Evolutionary conservation across 2,329 filamentous ascomycete genomes (phyloP), one percentile per base, ranked within the genome.

Genomic region (Boeremia exigua): DNA sequence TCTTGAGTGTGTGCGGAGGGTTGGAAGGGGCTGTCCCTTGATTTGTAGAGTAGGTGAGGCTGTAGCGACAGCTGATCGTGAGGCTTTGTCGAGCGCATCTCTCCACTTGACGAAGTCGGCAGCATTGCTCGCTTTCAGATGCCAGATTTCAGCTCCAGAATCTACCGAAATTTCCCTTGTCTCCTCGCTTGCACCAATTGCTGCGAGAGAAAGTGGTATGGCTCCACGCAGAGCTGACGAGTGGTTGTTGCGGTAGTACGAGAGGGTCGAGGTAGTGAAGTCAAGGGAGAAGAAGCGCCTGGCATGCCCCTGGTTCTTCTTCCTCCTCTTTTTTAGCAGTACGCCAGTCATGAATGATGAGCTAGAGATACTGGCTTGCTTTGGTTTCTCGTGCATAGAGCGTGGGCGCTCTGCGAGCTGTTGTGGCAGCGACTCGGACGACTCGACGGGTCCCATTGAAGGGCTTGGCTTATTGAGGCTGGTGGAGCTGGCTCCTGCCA

Each of bases 101-200:
- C 89, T 92, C 95, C 95, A 99, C 15, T 90, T 88, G 42, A 86
- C 83, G 71, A 97, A 99, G 59, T 98, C 94, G 61, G 89, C 89
- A 45, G 86, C 85, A 65, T 91, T 96, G 45, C 84, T 86, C 3
- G 95, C 92, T 67, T 88, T 88, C 28, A 99, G 81, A 78, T 98
- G 95, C 95, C 95, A 99, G 25, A 99, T 87, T 75, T 99, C 95
- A 2, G 95, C 93, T 1, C 95, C 95, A 0, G 95, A 98, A 73
- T 99, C 95, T 54, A 99, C 95, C 37, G 90, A 96, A 48, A 99
- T 96, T 75, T 98, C 94, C 61, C 92, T 86, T 33, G 90, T 87
- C 68, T 90, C 87, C 73, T 95, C 91, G 71, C 96, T 93, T 7
- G 92, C 92, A 3, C 93, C 91, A 56, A 99, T 90, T 4, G 92